These are phyloP conservation scores for Ceratobasidium sp. DNA, from an alignment of 1,284 basidiomycete genomes.

Conservation along the genomic window DNA sequence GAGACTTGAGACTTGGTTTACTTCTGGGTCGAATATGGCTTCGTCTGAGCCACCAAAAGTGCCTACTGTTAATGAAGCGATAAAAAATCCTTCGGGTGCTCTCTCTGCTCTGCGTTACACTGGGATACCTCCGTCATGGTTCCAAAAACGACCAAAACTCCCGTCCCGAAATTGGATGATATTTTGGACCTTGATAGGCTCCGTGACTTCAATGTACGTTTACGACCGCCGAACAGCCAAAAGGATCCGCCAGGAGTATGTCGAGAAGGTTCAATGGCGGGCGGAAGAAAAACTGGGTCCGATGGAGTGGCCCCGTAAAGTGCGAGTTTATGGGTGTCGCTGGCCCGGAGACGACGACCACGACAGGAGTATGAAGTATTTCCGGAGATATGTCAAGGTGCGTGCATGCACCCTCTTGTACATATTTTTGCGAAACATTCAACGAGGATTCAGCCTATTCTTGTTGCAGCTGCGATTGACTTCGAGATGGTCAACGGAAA, in stretches of 20 bases:
- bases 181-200: slow-evolving; percentile 83
- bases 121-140: slow-evolving; percentile 78
- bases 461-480: slow-evolving; percentile 95
- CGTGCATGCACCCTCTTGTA: slow-evolving; percentile 50
- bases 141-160: slow-evolving; percentile 80
- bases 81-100: slow-evolving; percentile 40
- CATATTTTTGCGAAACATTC: not conserved
- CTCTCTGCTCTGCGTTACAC: slow-evolving; percentile 69
- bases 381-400: slow-evolving; percentile 97
- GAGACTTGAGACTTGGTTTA: not conserved
- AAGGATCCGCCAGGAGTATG: slow-evolving; percentile 81
- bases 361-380: slow-evolving; percentile 86
- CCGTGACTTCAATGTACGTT: slow-evolving; percentile 79
- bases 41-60: slow-evolving; percentile 27
- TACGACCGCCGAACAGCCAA: slow-evolving; percentile 89
- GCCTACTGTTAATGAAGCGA: slow-evolving; percentile 15
- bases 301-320: slow-evolving; percentile 81
- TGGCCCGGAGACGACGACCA: slow-evolving; percentile 97
- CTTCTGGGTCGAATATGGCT: slow-evolving; percentile 13
- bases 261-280: slow-evolving; percentile 83
- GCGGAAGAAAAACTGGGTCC: slow-evolving; percentile 76
- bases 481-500: slow-evolving; percentile 88
- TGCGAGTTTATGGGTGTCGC: slow-evolving; percentile 88
- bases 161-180: slow-evolving; percentile 96
- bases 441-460: slow-evolving; percentile 75